Conservation (phyloP, 495 filamentous ascomycete species). For the Jackrogersella minutella region DNA sequence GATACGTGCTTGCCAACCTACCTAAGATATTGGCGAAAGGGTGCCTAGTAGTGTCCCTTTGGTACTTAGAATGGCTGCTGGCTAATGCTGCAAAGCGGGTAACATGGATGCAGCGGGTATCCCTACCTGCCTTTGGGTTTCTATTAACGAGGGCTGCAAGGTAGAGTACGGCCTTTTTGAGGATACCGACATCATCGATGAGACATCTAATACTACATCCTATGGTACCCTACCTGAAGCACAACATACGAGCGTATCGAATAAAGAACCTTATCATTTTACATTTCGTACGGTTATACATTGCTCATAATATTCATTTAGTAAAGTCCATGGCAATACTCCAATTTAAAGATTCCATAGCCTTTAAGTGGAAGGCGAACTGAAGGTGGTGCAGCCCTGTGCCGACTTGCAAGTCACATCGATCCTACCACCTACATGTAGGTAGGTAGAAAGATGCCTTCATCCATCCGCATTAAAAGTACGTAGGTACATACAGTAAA, state of each 20-base stretch:
- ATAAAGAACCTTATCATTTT: too few relatives aligned
- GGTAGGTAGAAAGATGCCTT: slow-evolving; percentile 1
- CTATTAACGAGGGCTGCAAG: background rate
- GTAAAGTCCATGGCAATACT: slow-evolving; percentile 12
- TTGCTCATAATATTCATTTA: background rate
- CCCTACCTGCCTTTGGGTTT: background rate
- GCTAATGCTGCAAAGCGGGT: slow-evolving; percentile 23
- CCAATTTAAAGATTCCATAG: slow-evolving; percentile 24
- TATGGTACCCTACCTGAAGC: too few relatives aligned
- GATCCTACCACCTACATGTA: slow-evolving; percentile 30
- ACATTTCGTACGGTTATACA: too few relatives aligned
- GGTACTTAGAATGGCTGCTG: slow-evolving; percentile 13
- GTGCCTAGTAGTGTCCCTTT: slow-evolving; percentile 26
- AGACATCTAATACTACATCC: slow-evolving; percentile 12
- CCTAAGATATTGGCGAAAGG: too few relatives aligned
- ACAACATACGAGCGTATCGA: too few relatives aligned
- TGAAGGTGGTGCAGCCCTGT: slow-evolving; percentile 35
- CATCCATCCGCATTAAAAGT: slow-evolving; percentile 15
- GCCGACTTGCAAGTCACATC: slow-evolving; percentile 31
- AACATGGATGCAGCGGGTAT: slow-evolving; percentile 25
- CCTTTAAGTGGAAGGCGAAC: slow-evolving; percentile 27
- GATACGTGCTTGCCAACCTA: background rate
- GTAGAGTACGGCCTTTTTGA: background rate
- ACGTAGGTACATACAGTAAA: slow-evolving; percentile 7
- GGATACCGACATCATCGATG: slow-evolving; percentile 14